A percentile compares a stretch with the other conserved stretches of the same genome.
Evolutionary conservation across 352 stramenopile species (phyloP).

Genomic region (Globisporangium carolinianum): DNA sequence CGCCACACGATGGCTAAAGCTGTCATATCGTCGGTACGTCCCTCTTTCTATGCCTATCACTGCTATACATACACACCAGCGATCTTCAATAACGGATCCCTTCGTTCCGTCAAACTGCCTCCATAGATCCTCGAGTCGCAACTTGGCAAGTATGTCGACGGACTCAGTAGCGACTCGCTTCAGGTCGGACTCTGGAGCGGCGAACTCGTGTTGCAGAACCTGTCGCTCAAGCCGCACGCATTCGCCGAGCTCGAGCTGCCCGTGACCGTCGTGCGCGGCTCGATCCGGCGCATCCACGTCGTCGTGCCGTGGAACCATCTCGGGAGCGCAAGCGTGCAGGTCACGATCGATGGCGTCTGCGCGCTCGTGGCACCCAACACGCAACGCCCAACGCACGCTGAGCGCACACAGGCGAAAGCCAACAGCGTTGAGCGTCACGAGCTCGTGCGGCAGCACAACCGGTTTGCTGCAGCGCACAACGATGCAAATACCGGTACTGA

Average conservation of each 20-base stretch:
- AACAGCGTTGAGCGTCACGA: slow-evolving; percentile 64
- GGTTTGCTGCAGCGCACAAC: slow-evolving; percentile 44
- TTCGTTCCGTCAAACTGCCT: too few species aligned
- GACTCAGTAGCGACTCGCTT: slow-evolving; percentile 69
- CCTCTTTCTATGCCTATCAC: not conserved
- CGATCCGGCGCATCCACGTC: slow-evolving; percentile 56
- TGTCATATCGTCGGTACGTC: slow-evolving; percentile 15
- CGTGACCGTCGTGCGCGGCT: slow-evolving; percentile 52
- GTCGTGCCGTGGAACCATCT: slow-evolving; percentile 85
- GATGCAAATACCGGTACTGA: slow-evolving; percentile 9
- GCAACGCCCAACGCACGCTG: slow-evolving; percentile 32
- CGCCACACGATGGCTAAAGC: slow-evolving; percentile 12
- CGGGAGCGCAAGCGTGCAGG: slow-evolving; percentile 66
- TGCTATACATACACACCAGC: too few species aligned
- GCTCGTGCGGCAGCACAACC: slow-evolving; percentile 59
- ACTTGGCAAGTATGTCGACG: slow-evolving; percentile 78
- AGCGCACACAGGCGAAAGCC: slow-evolving; percentile 48
- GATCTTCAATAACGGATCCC: too few species aligned
- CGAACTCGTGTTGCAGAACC: slow-evolving; percentile 64
- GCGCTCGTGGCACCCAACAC: slow-evolving; percentile 65
- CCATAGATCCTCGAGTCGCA: slow-evolving; percentile 64
- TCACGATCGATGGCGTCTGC: slow-evolving; percentile 66
- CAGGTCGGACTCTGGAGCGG: slow-evolving; percentile 80
- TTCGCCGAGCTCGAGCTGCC: slow-evolving; percentile 71
- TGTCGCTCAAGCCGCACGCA: slow-evolving; percentile 73